A percentile compares a stretch with the other conserved stretches of the same genome.
These are phyloP conservation scores for Mycoemilia scoparia DNA, from an alignment of 192 early-diverging fungal genomes.

Conservation along the genomic window DNA sequence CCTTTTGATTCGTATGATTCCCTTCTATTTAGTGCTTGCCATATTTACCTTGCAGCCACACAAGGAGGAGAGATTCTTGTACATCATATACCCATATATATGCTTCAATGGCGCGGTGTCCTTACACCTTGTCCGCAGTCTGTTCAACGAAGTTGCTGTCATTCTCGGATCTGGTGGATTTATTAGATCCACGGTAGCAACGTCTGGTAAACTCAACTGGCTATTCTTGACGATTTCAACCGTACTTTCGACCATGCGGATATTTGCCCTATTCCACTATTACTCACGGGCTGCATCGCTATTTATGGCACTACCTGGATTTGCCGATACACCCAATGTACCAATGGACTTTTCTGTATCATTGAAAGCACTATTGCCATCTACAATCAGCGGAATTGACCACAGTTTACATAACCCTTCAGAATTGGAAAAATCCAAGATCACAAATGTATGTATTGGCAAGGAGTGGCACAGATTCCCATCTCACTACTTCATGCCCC, in stretches of 20 bases:
- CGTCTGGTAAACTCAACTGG: neutral
- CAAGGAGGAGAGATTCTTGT: slow-evolving; percentile 95
- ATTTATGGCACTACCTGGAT: slow-evolving; percentile 33
- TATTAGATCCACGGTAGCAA: neutral
- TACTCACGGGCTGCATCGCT: slow-evolving; percentile 54
- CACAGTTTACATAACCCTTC: slow-evolving; percentile 8
- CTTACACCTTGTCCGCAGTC: slow-evolving; percentile 32
- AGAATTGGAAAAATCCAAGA: too few species aligned
- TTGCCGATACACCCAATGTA: neutral
- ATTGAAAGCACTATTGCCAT: too few species aligned
- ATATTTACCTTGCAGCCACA: slow-evolving; percentile 81
- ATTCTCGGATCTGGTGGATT: neutral
- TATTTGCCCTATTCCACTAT: slow-evolving; percentile 42
- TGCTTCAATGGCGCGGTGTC: slow-evolving; percentile 57
- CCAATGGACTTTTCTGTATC: neutral
- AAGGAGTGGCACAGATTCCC: slow-evolving; percentile 95
- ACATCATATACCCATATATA: slow-evolving; percentile 75
- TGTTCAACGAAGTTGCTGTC: slow-evolving; percentile 11
- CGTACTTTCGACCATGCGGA: slow-evolving; percentile 34
- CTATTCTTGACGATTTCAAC: slow-evolving; percentile 25
- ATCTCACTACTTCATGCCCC: slow-evolving; percentile 75
- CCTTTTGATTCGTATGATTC: slow-evolving; percentile 36
- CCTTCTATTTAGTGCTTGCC: slow-evolving; percentile 55
- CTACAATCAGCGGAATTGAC: too few species aligned
- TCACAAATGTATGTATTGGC: slow-evolving; percentile 61